phyloP scores from a whole-genome alignment of 2,329 filamentous ascomycete genomes.

The Colletotrichum sp. region DNA sequence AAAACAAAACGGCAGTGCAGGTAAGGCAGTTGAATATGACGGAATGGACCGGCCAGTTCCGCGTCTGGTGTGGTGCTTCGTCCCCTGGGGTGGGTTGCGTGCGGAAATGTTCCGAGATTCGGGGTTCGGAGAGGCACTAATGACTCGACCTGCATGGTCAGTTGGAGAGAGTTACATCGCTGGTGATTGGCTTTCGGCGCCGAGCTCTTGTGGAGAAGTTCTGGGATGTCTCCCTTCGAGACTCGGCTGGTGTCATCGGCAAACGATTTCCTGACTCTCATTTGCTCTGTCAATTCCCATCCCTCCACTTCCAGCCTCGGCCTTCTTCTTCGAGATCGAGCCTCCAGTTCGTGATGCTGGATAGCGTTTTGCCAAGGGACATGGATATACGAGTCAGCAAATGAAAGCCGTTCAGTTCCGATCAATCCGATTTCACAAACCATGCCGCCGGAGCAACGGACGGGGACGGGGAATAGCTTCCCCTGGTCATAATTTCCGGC shows the following conservation, averaged over 20 bases:
- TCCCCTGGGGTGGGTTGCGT: neutral
- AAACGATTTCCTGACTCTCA: conserved; percentile 14
- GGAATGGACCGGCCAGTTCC: neutral
- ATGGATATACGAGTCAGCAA: neutral
- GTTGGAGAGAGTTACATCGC: neutral
- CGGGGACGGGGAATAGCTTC: neutral
- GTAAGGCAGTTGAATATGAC: neutral
- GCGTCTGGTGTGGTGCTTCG: neutral
- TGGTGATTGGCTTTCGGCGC: neutral
- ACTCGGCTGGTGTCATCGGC: conserved; percentile 16
- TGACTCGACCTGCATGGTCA: conserved; percentile 1
- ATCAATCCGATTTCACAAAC: neutral
- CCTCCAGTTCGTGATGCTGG: neutral
- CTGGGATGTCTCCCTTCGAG: neutral
- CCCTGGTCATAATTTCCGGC: neutral
- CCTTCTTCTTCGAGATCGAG: neutral
- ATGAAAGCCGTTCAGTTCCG: neutral
- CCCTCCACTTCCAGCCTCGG: neutral
- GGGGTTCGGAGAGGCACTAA: neutral
- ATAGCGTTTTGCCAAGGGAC: neutral
- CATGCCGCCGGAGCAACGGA: neutral
- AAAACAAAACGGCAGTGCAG: neutral
- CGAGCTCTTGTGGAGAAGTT: conserved; percentile 3
- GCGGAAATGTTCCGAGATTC: neutral
- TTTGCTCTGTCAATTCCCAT: conserved; percentile 7